Base-by-base conservation (phyloP, 805 yeast genomes). In the Kuraishia molischiana region DNA sequence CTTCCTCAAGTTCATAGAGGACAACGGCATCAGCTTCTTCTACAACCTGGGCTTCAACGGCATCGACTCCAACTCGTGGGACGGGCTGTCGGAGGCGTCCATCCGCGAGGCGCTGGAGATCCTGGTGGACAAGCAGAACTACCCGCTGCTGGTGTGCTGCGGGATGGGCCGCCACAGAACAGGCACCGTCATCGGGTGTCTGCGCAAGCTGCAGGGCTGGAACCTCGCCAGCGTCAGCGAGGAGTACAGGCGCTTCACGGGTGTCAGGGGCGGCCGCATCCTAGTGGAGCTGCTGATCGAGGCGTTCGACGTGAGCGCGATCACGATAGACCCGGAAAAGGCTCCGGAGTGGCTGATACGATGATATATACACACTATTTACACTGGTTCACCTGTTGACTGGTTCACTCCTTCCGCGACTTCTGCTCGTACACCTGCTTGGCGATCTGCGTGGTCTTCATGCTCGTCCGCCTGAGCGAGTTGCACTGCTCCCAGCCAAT, bases 101-200 rank as follows among this genome's bases (percentile, higher is more conserved):
- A 86, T 90, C 38, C 73, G 75, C 20, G 78, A 77, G 43, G 95
- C 96, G 1, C 61, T 90, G 43, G 82, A 79, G 43, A 68, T 86
- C 24, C 82, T 90, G 15, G 74, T 79, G 32, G 73, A 85, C 48
- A 71, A 70, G 44, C 69, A 74, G n/a, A 76, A 78, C 54, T 85
- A 85, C 51, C 97, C 98, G 0, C 50, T 92, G 43, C 62, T 92
- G 36, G 89, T 89, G 4, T 92, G 97, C 57, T 92, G 97, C 51
- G 96, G 97, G 11, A 92, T 92, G 98, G 98, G 98, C 0, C 67
- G 98, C 47, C 98, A 90, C 58, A 69, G 98, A 46, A 89, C 97
- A 0, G 98, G 98, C 1, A 89, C 97, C 0, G 95, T 92, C 3
- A 77, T 92, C 42, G 98, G 98, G 1, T 90, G 98, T 57, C 62